These are phyloP conservation scores for Backusella australiensis DNA, from an alignment of 192 early-diverging fungal species.

Conservation along the genomic window DNA sequence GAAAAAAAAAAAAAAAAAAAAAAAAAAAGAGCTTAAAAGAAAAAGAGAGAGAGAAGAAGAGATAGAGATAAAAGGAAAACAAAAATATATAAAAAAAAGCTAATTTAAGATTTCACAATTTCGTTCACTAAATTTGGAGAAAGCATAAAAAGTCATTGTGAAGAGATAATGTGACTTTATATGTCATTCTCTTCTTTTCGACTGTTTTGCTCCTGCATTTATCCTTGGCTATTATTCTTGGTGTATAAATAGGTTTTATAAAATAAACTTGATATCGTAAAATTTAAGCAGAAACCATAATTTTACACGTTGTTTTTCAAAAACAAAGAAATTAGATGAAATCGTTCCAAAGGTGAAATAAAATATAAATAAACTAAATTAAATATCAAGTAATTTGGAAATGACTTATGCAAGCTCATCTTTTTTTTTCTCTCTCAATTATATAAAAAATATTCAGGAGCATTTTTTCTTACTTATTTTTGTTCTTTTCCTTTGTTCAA, in stretches of 20 bases:
- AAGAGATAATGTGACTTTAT: background rate
- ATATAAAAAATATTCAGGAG: background rate
- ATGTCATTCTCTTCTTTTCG: background rate
- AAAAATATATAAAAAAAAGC: background rate
- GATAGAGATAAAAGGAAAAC: background rate
- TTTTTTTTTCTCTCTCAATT: background rate
- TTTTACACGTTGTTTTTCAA: background rate
- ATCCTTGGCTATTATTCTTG: conserved; percentile 8
- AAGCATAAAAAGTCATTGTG: background rate
- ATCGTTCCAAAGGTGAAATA: background rate
- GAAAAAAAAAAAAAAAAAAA: background rate
- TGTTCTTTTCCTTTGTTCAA: background rate
- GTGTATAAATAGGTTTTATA: conserved; percentile 7
- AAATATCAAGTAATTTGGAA: background rate
- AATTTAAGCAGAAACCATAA: background rate
- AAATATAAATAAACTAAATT: conserved; percentile 3
- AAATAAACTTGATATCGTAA: background rate
- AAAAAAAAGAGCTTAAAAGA: background rate
- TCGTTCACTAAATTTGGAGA: background rate
- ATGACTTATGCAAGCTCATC: background rate
- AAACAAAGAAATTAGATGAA: background rate
- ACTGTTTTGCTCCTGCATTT: conserved; percentile 7
- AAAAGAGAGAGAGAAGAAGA: background rate
- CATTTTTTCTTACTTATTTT: background rate
- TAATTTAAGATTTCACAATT: conserved; percentile 7